Evolutionary conservation across 176 grass and related monocot species (phyloP), one percentile per base, ranked within the genome.

Genomic region (Sorghum bicolor): DNA sequence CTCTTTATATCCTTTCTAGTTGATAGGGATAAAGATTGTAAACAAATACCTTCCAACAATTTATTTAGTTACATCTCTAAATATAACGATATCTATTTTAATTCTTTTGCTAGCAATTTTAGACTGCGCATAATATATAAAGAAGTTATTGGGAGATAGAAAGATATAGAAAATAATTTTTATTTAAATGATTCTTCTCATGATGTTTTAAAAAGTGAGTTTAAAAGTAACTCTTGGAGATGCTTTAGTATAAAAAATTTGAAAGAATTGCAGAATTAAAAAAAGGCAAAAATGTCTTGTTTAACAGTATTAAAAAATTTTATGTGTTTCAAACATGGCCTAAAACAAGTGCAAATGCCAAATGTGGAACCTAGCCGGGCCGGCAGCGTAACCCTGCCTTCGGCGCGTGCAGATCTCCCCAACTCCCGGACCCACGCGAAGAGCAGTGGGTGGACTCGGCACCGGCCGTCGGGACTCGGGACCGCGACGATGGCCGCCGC

Each of bases 401-500:
- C 39, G 9, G 31, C 64, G 31, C 64, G 31, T 1, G 25, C 55
- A 83, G 66, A 88, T 78, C 80, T 88, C 25, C 78, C 43, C 64
- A 22, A 22, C 32, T 43, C 41, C 57, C 4, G 77, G 48, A 81
- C 71, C 61, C 81, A 75, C 62, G 70, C 80, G 71, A 37, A 6
- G 11, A 66, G 64, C 57, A 60, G 83, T 10, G 34, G 79, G 75
- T 78, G 39, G 80, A 79, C 75, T 72, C 40, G 50, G 37, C 74
- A 60, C 65, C 79, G 83, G 79, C 74, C 79, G 67, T 12, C 75
- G 37, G 37, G 75, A 31, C 43, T 10, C 72, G 45, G 45, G 30
- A 77, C 12, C 32, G 50, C 74, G 74, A 76, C 5, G 47, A 75
- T 83, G 84, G 80, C 76, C 75, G 83, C 80, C 75, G 83, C 40